Base-by-base conservation (phyloP, 1,284 basidiomycete genomes). In the Cryptococcus sp. region DNA sequence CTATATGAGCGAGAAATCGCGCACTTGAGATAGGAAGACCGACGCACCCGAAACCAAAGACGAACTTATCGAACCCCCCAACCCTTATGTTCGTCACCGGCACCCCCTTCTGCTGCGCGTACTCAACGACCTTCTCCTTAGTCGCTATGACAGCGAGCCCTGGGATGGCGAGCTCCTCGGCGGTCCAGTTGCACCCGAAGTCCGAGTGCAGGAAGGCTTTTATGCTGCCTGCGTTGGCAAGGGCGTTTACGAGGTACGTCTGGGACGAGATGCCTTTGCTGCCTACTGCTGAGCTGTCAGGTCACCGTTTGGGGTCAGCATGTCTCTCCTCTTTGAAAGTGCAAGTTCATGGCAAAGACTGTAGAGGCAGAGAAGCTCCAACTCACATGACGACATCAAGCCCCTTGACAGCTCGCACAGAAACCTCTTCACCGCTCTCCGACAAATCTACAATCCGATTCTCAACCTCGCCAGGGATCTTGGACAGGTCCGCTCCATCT, bases 331-430 rank as follows among this genome's bases (percentile, higher is more conserved):
- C n/a, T 41, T 11, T 11, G 11, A 41, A n/a, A n/a, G n/a, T n/a
- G n/a, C n/a, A n/a, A n/a, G n/a, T n/a, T n/a, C n/a, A n/a, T n/a
- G n/a, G n/a, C n/a, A n/a, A n/a, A n/a, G n/a, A n/a, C 2, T 13
- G 15, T 4, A n/a, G 42, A 45, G 17, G 42, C n/a, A 19, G 42
- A 10, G n/a, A 13, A 22, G n/a, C 5, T 5, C 42, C 2, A 17
- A 56, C 67, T 62, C 41, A 69, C 67, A 69, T 49, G 25, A 69
- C 22, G 5, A 65, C 60, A 20, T 67, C 50, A 3, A 67, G 40
- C 17, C 55, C 67, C 20, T 57, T 40, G 3, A 67, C 52, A 0
- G 58, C 58, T 16, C 45, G 39, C 27, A 55, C 55, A 22, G 52
- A 52, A n/a, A 39, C 47, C 35, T 58, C 50, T 7, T 23, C 42